Percentiles rank a stretch among this genome's conserved stretches.
phyloP scores from a whole-genome alignment of 306 rosid species.

The Neltuma alba region DNA sequence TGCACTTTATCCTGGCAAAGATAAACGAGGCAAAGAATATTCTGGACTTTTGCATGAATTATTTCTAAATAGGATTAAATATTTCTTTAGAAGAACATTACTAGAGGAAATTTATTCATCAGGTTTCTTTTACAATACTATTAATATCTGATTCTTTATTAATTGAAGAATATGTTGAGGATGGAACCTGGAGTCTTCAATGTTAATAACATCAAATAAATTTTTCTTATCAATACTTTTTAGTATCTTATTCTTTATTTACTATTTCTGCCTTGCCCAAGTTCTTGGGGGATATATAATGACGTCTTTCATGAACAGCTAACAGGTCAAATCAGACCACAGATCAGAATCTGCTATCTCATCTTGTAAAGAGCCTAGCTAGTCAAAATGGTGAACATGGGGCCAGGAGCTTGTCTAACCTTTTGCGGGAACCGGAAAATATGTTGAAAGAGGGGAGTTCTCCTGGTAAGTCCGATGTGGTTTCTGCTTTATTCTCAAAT shows the following conservation, averaged over 20 bases:
- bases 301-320: conserved; percentile 54
- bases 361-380: conserved; percentile 71
- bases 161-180: conserved; percentile 31
- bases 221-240: conserved; percentile 24
- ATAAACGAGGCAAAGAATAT: conserved; percentile 11
- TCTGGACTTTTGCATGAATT: neutral
- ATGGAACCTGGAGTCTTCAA: conserved; percentile 17
- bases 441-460: conserved; percentile 54
- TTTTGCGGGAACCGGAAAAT: conserved; percentile 61
- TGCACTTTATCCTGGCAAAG: conserved; percentile 15
- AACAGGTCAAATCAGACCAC: conserved; percentile 70
- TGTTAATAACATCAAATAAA: conserved; percentile 18
- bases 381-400: conserved; percentile 60
- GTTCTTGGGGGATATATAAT: conserved; percentile 30
- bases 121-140: neutral
- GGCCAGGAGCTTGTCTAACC: conserved; percentile 51
- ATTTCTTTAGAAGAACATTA: neutral
- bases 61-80: neutral
- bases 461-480: conserved; percentile 54
- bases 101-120: neutral
- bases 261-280: conserved; percentile 24
- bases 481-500: conserved; percentile 56
- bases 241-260: conserved; percentile 21
- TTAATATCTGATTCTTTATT: conserved; percentile 1
- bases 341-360: conserved; percentile 77